Percentiles rank a stretch among this genome's conserved stretches.
Conservation (phyloP, 345 rosid species). For the Pistacia atlantica region DNA sequence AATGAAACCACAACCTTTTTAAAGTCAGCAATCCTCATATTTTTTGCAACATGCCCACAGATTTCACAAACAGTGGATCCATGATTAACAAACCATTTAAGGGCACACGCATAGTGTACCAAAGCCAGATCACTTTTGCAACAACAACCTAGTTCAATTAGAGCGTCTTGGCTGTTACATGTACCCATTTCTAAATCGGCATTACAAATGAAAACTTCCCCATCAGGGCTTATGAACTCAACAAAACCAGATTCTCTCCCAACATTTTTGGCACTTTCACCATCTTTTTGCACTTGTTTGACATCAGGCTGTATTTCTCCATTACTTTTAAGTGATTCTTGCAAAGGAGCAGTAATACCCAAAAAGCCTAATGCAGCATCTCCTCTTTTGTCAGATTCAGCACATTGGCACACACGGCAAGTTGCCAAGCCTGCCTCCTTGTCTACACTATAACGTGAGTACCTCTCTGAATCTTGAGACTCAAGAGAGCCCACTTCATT, state of each 20-base stretch:
- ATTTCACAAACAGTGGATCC: slow-evolving; percentile 95
- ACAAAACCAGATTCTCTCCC: slow-evolving; percentile 52
- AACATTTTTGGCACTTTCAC: slow-evolving; percentile 37
- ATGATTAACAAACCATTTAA: slow-evolving; percentile 95
- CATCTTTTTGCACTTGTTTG: slow-evolving; percentile 25
- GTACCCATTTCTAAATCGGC: slow-evolving; percentile 79
- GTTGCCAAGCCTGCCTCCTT: slow-evolving; percentile 64
- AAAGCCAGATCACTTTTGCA: slow-evolving; percentile 90
- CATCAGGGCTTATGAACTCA: slow-evolving; percentile 73
- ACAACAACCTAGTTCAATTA: slow-evolving; percentile 89
- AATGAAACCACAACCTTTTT: slow-evolving; percentile 65
- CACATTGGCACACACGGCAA: slow-evolving; percentile 97
- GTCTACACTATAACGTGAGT: slow-evolving; percentile 61
- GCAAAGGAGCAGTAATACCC: slow-evolving; percentile 62
- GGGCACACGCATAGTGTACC: slow-evolving; percentile 93
- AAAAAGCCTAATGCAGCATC: slow-evolving; percentile 75
- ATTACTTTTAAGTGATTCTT: slow-evolving; percentile 42
- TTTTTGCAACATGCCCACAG: slow-evolving; percentile 72
- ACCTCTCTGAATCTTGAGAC: slow-evolving; percentile 40
- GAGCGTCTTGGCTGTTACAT: slow-evolving; percentile 43
- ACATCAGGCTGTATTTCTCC: slow-evolving; percentile 33
- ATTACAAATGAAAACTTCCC: slow-evolving; percentile 73
- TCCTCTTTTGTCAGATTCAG: slow-evolving; percentile 86
- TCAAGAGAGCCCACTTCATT: slow-evolving; percentile 43
- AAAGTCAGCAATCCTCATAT: slow-evolving; percentile 56